Evolutionary conservation across 2,329 filamentous ascomycete species (phyloP), one percentile per base, ranked within the genome.

Genomic region (Fusarium albosuccineum): DNA sequence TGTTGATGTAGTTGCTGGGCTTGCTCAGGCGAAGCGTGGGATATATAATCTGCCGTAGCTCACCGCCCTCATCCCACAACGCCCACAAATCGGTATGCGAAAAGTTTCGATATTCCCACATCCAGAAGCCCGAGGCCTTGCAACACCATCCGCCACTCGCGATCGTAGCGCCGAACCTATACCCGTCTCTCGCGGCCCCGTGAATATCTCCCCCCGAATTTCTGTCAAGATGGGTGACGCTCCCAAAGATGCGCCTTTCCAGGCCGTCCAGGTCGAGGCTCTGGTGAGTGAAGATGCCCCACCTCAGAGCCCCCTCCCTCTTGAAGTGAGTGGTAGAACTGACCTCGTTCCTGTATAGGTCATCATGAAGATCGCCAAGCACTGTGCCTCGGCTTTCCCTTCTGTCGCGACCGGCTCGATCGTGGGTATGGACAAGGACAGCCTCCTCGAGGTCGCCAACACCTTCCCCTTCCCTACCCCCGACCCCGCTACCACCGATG

Each of bases 291-390:
- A 64, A 71, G 58, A 64, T 75, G 74, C 77, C 77, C 78, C 79
- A 78, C 78, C 76, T 75, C 62, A 50, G 67, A 69, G 68, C 70
- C 67, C 68, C 70, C 62, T 64, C 68, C 70, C 62, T 64, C 66
- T 62, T 54, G 64, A 64, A 60, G 69, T 74, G 63, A 71, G 63
- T 63, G 62, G 59, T 63, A 65, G 60, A 59, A 62, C 61, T 72
- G 62, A 70, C 60, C 58, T 57, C 64, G 57, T 63, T 55, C 59
- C 33, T 36, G 57, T 74, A 54, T 73, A 96, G 92, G 92, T 97
- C 76, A 92, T 97, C 73, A 95, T 97, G 92, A 97, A 97, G 86
- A 94, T 98, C 79, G 94, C 97, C 82, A 97, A 97, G 83, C 94
- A 97, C 85, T 93, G 92, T 83, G 91, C 93, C 60, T 88, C 92